Evolutionary conservation across 2,329 filamentous ascomycete genomes (phyloP).

Genomic region (Macrophomina tecta): DNA sequence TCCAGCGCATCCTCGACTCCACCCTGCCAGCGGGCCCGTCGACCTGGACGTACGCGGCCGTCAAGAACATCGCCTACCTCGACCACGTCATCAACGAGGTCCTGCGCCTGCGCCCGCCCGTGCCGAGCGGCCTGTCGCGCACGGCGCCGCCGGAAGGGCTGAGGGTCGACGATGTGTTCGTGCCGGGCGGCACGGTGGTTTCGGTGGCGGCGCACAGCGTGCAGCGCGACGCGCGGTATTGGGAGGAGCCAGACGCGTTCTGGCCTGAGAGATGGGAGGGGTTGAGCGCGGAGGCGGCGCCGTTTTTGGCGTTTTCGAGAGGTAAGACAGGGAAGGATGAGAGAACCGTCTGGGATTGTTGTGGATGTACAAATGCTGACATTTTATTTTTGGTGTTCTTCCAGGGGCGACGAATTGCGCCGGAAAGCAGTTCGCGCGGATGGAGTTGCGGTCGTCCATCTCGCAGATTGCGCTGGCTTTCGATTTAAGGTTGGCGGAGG

Average conservation of each 20-base stretch:
- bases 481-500: slow-evolving; percentile 33
- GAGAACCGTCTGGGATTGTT: too few species aligned
- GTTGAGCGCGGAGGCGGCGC: not conserved
- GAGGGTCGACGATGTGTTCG: slow-evolving; percentile 40
- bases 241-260: not conserved
- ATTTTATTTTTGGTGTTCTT: not conserved
- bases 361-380: not conserved
- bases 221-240: slow-evolving; percentile 26
- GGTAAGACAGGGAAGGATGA: not conserved
- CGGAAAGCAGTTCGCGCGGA: slow-evolving; percentile 34
- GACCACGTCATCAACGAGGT: slow-evolving; percentile 53
- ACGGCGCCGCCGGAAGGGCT: slow-evolving; percentile 48
- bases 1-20: slow-evolving; percentile 32
- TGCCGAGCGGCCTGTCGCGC: slow-evolving; percentile 45
- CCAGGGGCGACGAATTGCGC: slow-evolving; percentile 20
- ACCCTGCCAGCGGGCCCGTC: slow-evolving; percentile 34
- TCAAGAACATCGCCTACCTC: slow-evolving; percentile 39
- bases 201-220: slow-evolving; percentile 32
- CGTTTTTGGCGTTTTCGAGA: slow-evolving; percentile 22
- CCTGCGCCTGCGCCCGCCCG: slow-evolving; percentile 49
- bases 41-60: slow-evolving; percentile 41
- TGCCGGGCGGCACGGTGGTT: slow-evolving; percentile 41
- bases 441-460: slow-evolving; percentile 33
- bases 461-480: slow-evolving; percentile 33
- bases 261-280: slow-evolving; percentile 11